Evolutionary conservation across 805 yeast species (phyloP).

Genomic region (Spathaspora girioi): DNA sequence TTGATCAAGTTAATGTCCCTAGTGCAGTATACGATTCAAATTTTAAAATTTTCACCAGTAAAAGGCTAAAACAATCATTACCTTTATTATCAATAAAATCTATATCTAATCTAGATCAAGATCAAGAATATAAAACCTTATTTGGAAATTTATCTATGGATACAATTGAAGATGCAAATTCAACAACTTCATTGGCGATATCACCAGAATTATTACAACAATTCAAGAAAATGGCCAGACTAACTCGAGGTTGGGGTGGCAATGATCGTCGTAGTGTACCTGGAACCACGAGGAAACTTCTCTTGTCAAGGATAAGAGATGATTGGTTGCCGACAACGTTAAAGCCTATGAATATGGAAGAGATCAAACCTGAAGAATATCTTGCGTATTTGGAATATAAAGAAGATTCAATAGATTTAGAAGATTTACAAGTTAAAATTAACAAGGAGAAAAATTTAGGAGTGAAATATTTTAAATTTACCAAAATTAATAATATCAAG

Average conservation of each 20-base stretch:
- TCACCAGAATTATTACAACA: conserved; percentile 68
- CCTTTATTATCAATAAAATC: conserved; percentile 41
- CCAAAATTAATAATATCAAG: conserved; percentile 27
- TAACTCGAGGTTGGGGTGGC: conserved; percentile 85
- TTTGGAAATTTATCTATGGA: conserved; percentile 71
- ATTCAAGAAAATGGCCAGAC: conserved; percentile 51
- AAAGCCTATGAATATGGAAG: conserved; percentile 61
- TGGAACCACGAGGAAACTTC: conserved; percentile 64
- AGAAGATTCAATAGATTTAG: conserved; percentile 26
- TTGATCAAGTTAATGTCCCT: conserved; percentile 22
- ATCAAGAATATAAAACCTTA: conserved; percentile 63
- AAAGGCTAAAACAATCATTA: conserved; percentile 37
- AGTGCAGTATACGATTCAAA: conserved; percentile 41
- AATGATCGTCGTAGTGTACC: conserved; percentile 71
- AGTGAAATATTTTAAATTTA: conserved; percentile 55
- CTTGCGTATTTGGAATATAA: conserved; percentile 26
- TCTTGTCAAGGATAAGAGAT: conserved; percentile 68
- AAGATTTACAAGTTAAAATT: conserved; percentile 25
- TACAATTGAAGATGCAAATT: conserved; percentile 70
- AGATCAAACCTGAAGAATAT: conserved; percentile 40
- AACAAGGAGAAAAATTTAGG: conserved; percentile 36
- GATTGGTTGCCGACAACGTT: conserved; percentile 74
- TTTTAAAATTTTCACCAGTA: conserved; percentile 42
- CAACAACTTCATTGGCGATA: conserved; percentile 65
- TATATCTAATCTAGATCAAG: conserved; percentile 64